Base-by-base conservation (phyloP, 352 stramenopile genomes). In the Labyrinthula sp. region DNA sequence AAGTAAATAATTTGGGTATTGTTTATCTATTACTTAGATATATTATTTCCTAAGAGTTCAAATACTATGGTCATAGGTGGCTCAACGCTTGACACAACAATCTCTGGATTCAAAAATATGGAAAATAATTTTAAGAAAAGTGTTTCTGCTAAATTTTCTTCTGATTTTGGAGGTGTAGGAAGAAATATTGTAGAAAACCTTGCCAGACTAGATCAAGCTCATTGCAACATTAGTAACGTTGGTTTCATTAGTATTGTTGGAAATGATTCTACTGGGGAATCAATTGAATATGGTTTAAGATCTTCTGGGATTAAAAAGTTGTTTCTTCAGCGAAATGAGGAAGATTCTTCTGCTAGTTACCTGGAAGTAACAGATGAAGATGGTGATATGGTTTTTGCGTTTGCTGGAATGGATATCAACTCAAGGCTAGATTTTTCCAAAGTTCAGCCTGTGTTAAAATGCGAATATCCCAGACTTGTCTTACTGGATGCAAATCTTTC, bases 131-230 rank as follows among this genome's bases (percentile, higher is more conserved):
- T 45, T 17, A 43, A 67, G n/a, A 89, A 72, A 0, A 86, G 72
- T 14, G 85, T 79, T 56, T 80, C 82, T 17, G 77, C 76, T 22
- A 68, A 61, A 7, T 77, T 86, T 40, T 65, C 70, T 22, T 69
- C 80, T 28, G 71, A 65, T 7, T 77, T 73, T 47, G 77, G 78
- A 63, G 78, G 78, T 40, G 78, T 90, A n/a, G 78, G 72, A n/a
- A 65, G 75, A 2, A 90, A 90, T 60, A 81, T 90, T 36, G 75
- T 76, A 26, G 75, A 90, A 54, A 80, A 67, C 36, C 57, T 87
- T 9, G 65, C 75, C 30, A 68, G 74, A 6, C 64, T 89, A 60
- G 18, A 50, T 12, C 17, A 50, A 9, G 29, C 10, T 7, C 20
- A 15, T 28, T 14, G 21, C 6, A 7, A 8, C 3, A 8, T 9